These are phyloP conservation scores for Claviceps pusilla DNA, from an alignment of 2,329 filamentous ascomycete species.

Conservation along the genomic window DNA sequence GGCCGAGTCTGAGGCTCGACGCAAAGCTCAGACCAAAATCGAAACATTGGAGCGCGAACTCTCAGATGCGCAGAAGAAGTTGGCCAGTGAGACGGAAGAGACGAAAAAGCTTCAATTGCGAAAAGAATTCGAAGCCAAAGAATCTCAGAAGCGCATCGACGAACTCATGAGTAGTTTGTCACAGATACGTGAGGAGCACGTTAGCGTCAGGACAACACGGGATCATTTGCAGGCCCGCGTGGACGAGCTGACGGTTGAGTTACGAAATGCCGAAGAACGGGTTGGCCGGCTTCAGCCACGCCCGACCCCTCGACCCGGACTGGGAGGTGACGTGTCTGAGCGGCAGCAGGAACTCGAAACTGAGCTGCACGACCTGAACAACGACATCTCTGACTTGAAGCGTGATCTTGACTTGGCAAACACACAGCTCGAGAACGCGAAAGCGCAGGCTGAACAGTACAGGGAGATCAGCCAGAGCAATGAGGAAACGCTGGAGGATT, in stretches of 20 bases:
- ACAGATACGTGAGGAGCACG: slow-evolving; percentile 71
- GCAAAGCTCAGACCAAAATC: slow-evolving; percentile 62
- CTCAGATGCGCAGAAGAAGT: slow-evolving; percentile 61
- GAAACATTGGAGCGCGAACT: slow-evolving; percentile 72
- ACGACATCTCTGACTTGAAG: slow-evolving; percentile 75
- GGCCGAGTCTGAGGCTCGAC: slow-evolving; percentile 63
- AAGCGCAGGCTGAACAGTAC: slow-evolving; percentile 72
- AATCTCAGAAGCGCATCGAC: slow-evolving; percentile 82
- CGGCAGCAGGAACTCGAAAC: slow-evolving; percentile 38
- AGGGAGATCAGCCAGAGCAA: slow-evolving; percentile 73
- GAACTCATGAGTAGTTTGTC: slow-evolving; percentile 71
- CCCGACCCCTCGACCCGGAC: slow-evolving; percentile 46
- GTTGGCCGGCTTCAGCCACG: slow-evolving; percentile 68
- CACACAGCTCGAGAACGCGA: slow-evolving; percentile 66
- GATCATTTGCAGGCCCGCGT: slow-evolving; percentile 83
- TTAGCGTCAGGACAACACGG: slow-evolving; percentile 69
- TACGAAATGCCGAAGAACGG: slow-evolving; percentile 80
- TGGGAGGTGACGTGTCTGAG: slow-evolving; percentile 26
- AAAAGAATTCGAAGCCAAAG: slow-evolving; percentile 79
- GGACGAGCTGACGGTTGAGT: slow-evolving; percentile 74
- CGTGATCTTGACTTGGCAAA: slow-evolving; percentile 71
- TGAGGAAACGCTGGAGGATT: slow-evolving; percentile 71
- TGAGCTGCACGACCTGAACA: slow-evolving; percentile 62
- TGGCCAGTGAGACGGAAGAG: slow-evolving; percentile 71
- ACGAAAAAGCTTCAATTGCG: slow-evolving; percentile 67